Base-by-base conservation (phyloP, 306 rosid species). In the Hylodesmum podocarpum region DNA sequence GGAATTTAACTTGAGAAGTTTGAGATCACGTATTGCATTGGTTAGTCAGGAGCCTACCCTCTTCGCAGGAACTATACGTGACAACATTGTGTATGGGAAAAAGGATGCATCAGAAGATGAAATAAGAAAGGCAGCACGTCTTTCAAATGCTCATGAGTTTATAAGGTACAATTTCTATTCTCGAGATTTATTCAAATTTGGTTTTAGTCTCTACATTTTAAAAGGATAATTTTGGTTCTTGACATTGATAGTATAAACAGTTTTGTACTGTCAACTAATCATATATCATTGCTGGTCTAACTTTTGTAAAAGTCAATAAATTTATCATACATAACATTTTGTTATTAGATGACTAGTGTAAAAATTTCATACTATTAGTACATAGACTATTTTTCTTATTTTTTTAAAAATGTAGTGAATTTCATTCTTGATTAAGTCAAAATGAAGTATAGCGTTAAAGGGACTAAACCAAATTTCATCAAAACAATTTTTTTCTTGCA, bases 11-110 rank as follows among this genome's bases (percentile, higher is more conserved):
- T 59, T 91, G 77, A 91, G 75, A 75, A 86, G 78, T 24, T 71
- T 89, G 78, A 89, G 98, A 79, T 87, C 87, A 43, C 89, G 83
- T 49, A 88, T 93, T 80, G 92, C 93, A 37, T 68, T 93, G 49
- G 96, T 93, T 72, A 91, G 96, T 64, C 92, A 93, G 14, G 97
- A 91, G 81, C 92, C 96, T 1, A 84, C 93, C 6, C 97, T 91
- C 21, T 88, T 87, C 36, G 92, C 89, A 22, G 96, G 93, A 80
- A 89, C 90, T 6, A 87, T 93, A 44, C 86, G 86, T 10, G 91
- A 93, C 8, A 93, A 91, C 91, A 93, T 91, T 55, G 74, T 73
- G 0, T 89, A 84, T 15, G 96, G 93, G 4, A 75, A 78, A 69
- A 85, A 80, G 12, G 82, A 89, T 80, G 89, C 86, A 14, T 71